Evolutionary conservation across 331 rosid genomes (phyloP), one percentile per base, ranked within the genome.

Genomic region (Acacia pycnantha): DNA sequence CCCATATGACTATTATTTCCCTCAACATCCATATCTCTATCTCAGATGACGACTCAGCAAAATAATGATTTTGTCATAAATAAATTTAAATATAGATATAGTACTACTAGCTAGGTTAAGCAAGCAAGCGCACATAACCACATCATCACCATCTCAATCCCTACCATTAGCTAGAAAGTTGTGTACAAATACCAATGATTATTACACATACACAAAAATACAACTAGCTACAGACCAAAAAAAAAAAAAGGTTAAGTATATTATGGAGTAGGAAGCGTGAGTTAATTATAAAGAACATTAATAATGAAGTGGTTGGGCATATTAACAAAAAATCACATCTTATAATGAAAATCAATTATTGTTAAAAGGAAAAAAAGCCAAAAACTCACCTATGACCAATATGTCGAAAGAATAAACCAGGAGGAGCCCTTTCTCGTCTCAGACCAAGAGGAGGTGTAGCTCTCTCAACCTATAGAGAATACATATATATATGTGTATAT

Each of bases 401-500:
- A 73, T 89, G 92, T 66, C 83, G 84, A 73, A 89, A 89, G 82
- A 89, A 83, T 78, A 89, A 83, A 70, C 92, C 90, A 9, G 89
- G 82, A 56, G 90, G 90, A 35, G 14, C 4, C 69, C 69, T 67
- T 11, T 67, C 48, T 44, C 3, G 19, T 65, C 71, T 84, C 22
- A 81, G 21, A 82, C 78, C 84, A 29, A 2, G 47, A 61, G 75
- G 7, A 3, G 78, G 62, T 51, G 73, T 66, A 76, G 53, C 74
- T 66, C 80, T 79, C 19, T 88, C 89, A 83, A 89, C 75, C 90
- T 89, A 81, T 85, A 53, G 10, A 19, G 8, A 51, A 47, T 50
- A 50, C 6, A 53, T 1, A 18, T 21, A 50, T 16, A 50, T 16
- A 16, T 16, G 15, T 16, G 64, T n/a, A n/a, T n/a, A n/a, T n/a